A percentile compares a stretch with the other conserved stretches of the same genome.
These are phyloP conservation scores for Apiospora phragmitis DNA, from an alignment of 2,329 filamentous ascomycete genomes.

Conservation along the genomic window DNA sequence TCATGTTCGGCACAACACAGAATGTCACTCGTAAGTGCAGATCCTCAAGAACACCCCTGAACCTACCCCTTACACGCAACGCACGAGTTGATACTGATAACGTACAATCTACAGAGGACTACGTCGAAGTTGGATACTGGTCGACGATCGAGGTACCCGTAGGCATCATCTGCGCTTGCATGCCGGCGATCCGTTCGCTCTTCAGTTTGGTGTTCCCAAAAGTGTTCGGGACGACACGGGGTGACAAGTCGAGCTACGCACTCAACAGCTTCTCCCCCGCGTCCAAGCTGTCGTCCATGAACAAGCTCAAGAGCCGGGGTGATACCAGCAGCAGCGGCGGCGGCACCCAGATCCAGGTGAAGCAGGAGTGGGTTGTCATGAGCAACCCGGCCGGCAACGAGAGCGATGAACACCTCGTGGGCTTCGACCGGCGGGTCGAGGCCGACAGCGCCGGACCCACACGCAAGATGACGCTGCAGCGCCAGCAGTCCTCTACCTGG, in stretches of 20 bases:
- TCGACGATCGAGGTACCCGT: constrained; percentile 35
- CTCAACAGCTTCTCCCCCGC: neutral
- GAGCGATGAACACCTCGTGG: constrained; percentile 5
- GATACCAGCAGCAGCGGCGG: constrained; percentile 9
- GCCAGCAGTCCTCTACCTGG: neutral
- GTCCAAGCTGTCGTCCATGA: constrained; percentile 12
- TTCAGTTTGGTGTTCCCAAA: constrained; percentile 28
- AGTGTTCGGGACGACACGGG: constrained; percentile 27
- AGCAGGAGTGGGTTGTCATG: constrained; percentile 31
- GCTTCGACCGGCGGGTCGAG: neutral
- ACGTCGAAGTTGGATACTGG: constrained; percentile 32
- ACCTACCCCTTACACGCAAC: neutral
- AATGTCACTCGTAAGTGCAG: constrained; percentile 28
- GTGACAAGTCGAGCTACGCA: constrained; percentile 8
- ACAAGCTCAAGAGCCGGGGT: constrained; percentile 13
- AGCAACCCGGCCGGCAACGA: constrained; percentile 17
- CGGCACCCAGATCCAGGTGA: constrained; percentile 27
- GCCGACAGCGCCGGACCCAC: neutral
- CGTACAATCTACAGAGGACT: constrained; percentile 25
- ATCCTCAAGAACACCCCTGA: neutral
- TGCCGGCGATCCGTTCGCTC: constrained; percentile 34
- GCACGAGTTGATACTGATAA: neutral
- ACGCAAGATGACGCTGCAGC: neutral
- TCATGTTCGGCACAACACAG: constrained; percentile 22
- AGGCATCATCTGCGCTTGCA: constrained; percentile 33